Percentiles rank a stretch among this genome's conserved stretches.
phyloP scores from a whole-genome alignment of 2,329 filamentous ascomycete species.

The Neoarthrinium moseri region DNA sequence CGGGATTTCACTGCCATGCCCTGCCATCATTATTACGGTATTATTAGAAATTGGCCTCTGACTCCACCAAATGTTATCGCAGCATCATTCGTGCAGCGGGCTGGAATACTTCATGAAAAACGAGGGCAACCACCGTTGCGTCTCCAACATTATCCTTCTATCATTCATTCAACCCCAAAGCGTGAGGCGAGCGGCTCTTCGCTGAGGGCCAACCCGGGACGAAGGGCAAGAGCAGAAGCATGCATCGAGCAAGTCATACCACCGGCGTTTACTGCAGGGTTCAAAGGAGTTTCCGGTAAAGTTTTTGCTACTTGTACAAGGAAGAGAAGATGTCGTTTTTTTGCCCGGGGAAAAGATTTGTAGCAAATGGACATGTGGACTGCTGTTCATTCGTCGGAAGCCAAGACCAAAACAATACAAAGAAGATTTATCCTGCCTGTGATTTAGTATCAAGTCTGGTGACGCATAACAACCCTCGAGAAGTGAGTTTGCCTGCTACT shows the following conservation, averaged over 20 bases:
- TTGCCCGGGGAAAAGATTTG: not conserved
- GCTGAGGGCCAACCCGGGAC: not conserved
- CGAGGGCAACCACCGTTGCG: not conserved
- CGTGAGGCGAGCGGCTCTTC: not conserved
- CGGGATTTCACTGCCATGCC: not conserved
- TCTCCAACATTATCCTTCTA: not conserved
- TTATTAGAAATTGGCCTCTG: too few species aligned
- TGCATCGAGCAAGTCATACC: slow-evolving; percentile 5
- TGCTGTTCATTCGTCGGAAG: not conserved
- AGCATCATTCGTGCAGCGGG: not conserved
- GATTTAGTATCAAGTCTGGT: too few species aligned
- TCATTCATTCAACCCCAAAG: not conserved
- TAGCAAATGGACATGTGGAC: not conserved
- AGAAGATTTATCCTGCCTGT: too few species aligned
- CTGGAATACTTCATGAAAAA: not conserved
- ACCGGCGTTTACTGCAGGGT: slow-evolving; percentile 6
- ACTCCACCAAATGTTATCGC: too few species aligned
- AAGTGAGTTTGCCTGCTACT: too few species aligned
- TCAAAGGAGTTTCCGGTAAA: slow-evolving; percentile 2
- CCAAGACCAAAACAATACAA: not conserved
- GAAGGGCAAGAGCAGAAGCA: not conserved
- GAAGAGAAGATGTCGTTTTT: not conserved
- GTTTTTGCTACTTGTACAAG: not conserved
- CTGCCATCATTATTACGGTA: too few species aligned
- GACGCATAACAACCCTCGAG: too few species aligned